Percentiles rank a stretch among this genome's conserved stretches.
Evolutionary conservation across 2,329 filamentous ascomycete genomes (phyloP).

Genomic region (Phaeosphaeriaceae sp.): DNA sequence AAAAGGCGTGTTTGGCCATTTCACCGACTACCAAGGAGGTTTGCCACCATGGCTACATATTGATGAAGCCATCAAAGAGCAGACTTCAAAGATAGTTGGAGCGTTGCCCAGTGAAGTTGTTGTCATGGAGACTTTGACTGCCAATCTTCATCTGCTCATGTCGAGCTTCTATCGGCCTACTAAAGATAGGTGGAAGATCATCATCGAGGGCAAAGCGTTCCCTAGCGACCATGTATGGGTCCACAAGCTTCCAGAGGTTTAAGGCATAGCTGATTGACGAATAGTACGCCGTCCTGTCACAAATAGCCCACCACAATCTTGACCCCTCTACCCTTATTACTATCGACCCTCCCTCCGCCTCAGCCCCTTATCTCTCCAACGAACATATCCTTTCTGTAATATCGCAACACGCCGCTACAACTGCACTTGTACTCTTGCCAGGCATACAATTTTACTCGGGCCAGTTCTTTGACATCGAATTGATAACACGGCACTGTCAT

Average conservation of each 20-base stretch:
- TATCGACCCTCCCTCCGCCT: conserved; percentile 65
- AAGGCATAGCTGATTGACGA: conserved; percentile 2
- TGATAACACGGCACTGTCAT: conserved; percentile 79
- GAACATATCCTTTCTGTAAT: conserved; percentile 75
- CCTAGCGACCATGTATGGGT: conserved; percentile 76
- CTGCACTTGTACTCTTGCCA: conserved; percentile 79
- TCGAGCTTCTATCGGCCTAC: conserved; percentile 81
- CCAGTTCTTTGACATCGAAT: conserved; percentile 82
- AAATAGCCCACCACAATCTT: conserved; percentile 73
- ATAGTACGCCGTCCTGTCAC: conserved; percentile 82
- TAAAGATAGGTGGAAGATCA: conserved; percentile 72
- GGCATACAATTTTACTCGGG: conserved; percentile 94
- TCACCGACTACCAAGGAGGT: conserved; percentile 70
- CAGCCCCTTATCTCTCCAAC: conserved; percentile 68
- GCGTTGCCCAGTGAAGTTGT: conserved; percentile 76
- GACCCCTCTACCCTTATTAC: conserved; percentile 74
- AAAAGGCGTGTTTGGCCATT: conserved; percentile 85
- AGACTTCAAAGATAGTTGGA: conserved; percentile 77
- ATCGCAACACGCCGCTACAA: conserved; percentile 72
- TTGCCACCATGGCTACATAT: conserved; percentile 78
- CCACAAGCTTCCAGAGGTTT: neutral
- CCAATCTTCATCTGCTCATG: conserved; percentile 82
- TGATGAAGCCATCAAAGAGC: conserved; percentile 73
- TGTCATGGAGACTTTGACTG: conserved; percentile 86
- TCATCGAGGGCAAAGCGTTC: conserved; percentile 89